A percentile compares a stretch with the other conserved stretches of the same genome.
These are phyloP conservation scores for Pythium pyrilobum DNA, from an alignment of 352 stramenopile genomes.

Conservation along the genomic window DNA sequence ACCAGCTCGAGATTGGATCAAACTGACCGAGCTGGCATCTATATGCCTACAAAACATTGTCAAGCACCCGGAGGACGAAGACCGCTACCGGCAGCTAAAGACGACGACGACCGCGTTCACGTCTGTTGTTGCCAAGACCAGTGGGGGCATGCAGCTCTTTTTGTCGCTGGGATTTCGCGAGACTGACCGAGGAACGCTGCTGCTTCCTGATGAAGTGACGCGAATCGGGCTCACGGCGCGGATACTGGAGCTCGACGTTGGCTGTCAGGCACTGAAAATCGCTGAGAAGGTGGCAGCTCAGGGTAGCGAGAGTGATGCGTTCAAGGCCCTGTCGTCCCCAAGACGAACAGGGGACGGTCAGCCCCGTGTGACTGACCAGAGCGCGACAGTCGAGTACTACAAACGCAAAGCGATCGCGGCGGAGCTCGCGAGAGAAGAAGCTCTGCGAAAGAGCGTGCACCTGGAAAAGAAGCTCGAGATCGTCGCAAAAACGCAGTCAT, in stretches of 20 bases:
- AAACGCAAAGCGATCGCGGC: slow-evolving; percentile 24
- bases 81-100: slow-evolving; percentile 45
- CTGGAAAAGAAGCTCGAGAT: slow-evolving; percentile 27
- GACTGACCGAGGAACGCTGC: slow-evolving; percentile 30
- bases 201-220: slow-evolving; percentile 24
- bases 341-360: too few relatives aligned
- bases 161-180: slow-evolving; percentile 50
- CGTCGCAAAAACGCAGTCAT: slow-evolving; percentile 1
- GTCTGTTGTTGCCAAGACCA: slow-evolving; percentile 26
- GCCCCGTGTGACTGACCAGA: too few relatives aligned
- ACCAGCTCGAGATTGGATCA: slow-evolving; percentile 22
- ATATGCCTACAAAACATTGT: slow-evolving; percentile 55
- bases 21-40: slow-evolving; percentile 33
- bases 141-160: slow-evolving; percentile 38
- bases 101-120: slow-evolving; percentile 45
- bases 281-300: slow-evolving; percentile 3
- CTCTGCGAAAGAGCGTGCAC: slow-evolving; percentile 16
- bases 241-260: slow-evolving; percentile 43
- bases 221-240: slow-evolving; percentile 27
- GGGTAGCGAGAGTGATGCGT: not conserved
- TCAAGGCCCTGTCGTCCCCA: too few relatives aligned
- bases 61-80: slow-evolving; percentile 30
- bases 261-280: slow-evolving; percentile 12
- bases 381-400: slow-evolving; percentile 22
- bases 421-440: slow-evolving; percentile 24